A percentile compares a stretch with the other conserved stretches of the same genome.
Evolutionary conservation across 2,329 filamentous ascomycete species (phyloP).

Genomic region (Cordyceps sp.): DNA sequence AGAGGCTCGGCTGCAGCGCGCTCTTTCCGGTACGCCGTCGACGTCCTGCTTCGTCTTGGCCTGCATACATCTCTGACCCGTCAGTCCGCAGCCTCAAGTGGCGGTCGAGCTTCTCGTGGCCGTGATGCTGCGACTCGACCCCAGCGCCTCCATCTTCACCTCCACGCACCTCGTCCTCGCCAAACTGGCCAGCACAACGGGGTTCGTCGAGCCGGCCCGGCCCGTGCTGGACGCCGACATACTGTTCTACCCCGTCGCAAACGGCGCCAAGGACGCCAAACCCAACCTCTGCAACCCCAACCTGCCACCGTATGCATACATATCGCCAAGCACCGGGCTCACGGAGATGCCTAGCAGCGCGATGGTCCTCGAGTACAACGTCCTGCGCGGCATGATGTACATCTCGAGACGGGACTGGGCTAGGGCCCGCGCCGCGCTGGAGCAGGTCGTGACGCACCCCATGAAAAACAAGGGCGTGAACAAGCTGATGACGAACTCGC

Average conservation of each 20-base stretch:
- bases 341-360: constrained; percentile 32
- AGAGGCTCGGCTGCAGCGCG: constrained; percentile 19
- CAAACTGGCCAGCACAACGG: constrained; percentile 39
- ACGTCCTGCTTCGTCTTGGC: background rate
- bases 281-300: constrained; percentile 26
- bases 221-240: constrained; percentile 48
- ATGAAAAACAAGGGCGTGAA: constrained; percentile 44
- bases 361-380: constrained; percentile 50
- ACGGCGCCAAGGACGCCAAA: constrained; percentile 16
- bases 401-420: constrained; percentile 44
- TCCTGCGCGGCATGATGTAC: constrained; percentile 47
- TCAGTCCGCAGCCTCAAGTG: constrained; percentile 25
- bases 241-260: constrained; percentile 43
- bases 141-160: constrained; percentile 49
- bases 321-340: constrained; percentile 41
- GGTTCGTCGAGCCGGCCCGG: constrained; percentile 35
- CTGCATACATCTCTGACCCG: constrained; percentile 3
- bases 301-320: constrained; percentile 35
- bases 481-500: constrained; percentile 71
- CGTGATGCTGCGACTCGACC: constrained; percentile 50
- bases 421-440: constrained; percentile 43
- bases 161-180: constrained; percentile 41
- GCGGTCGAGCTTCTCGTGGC: constrained; percentile 26
- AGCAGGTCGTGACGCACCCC: constrained; percentile 51
- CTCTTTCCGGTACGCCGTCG: constrained; percentile 21